phyloP scores from a whole-genome alignment of 345 rosid genomes.

The Eucalyptus coolabah region DNA sequence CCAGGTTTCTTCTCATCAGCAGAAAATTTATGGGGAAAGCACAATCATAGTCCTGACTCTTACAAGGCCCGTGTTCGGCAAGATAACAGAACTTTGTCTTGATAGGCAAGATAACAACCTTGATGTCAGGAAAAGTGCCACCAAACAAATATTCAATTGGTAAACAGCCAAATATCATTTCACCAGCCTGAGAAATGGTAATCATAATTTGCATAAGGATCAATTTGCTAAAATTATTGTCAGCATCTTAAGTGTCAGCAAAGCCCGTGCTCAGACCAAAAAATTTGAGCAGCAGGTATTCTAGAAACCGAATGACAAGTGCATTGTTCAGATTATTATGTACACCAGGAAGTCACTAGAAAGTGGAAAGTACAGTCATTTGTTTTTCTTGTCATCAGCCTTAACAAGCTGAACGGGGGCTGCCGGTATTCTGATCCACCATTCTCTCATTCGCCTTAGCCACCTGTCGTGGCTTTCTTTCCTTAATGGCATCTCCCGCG shows the following conservation, averaged over 20 bases:
- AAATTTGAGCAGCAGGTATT: background rate
- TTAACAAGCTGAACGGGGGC: constrained; percentile 70
- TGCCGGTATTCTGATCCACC: constrained; percentile 93
- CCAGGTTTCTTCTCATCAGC: background rate
- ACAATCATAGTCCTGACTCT: background rate
- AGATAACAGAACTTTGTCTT: background rate
- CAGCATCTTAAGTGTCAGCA: background rate
- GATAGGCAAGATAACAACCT: background rate
- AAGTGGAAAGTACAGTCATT: constrained; percentile 2
- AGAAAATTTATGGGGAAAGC: background rate
- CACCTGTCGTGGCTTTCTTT: constrained; percentile 60
- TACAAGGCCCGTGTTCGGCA: background rate
- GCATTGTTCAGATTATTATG: background rate
- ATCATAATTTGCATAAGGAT: background rate
- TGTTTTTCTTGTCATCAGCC: constrained; percentile 61
- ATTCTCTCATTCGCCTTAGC: constrained; percentile 68
- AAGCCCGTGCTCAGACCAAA: background rate
- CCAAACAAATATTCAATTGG: background rate
- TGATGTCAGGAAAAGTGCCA: background rate
- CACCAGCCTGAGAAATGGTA: background rate
- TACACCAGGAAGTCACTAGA: background rate
- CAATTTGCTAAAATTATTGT: background rate
- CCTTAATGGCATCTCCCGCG: constrained; percentile 64
- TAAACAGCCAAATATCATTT: background rate
- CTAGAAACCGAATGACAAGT: background rate